phyloP scores from a whole-genome alignment of 139 green algal genomes.

The Chlorella vulgaris region DNA sequence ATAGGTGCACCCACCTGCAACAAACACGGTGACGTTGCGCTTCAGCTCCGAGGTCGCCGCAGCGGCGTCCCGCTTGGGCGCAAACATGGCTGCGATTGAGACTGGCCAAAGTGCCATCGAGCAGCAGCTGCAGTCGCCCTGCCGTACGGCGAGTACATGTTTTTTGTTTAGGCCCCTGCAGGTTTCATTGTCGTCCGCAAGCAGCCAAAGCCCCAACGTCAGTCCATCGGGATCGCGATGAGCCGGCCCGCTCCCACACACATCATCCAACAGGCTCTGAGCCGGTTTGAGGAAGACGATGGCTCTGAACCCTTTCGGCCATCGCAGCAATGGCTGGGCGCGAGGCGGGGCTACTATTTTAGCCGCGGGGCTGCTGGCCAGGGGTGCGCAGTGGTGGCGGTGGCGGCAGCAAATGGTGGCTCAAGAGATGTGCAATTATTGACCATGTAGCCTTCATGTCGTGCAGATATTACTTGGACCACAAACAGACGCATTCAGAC shows the following conservation, averaged over 20 bases:
- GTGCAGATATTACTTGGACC: conserved; percentile 50
- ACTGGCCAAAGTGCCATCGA: not conserved
- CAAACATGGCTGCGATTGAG: conserved; percentile 43
- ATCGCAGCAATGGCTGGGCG: conserved; percentile 47
- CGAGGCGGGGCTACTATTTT: conserved; percentile 75
- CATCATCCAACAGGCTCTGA: conserved; percentile 25
- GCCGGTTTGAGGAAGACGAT: conserved; percentile 5
- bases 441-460: not conserved
- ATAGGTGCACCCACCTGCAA: too few relatives aligned
- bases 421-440: too few relatives aligned
- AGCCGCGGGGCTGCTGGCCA: conserved; percentile 52
- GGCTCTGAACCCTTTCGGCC: conserved; percentile 43
- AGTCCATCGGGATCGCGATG: too few relatives aligned
- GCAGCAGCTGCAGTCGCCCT: not conserved
- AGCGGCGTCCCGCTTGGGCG: conserved; percentile 57
- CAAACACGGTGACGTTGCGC: conserved; percentile 59
- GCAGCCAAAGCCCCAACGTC: too few relatives aligned
- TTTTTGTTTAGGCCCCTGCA: too few relatives aligned
- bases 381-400: too few relatives aligned
- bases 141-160: too few relatives aligned
- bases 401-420: too few relatives aligned
- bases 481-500: not conserved
- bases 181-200: too few relatives aligned
- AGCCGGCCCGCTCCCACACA: conserved; percentile 10
- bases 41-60: conserved; percentile 64